phyloP scores from a whole-genome alignment of 257 asterid genomes.

The Salvia miltiorrhiza region DNA sequence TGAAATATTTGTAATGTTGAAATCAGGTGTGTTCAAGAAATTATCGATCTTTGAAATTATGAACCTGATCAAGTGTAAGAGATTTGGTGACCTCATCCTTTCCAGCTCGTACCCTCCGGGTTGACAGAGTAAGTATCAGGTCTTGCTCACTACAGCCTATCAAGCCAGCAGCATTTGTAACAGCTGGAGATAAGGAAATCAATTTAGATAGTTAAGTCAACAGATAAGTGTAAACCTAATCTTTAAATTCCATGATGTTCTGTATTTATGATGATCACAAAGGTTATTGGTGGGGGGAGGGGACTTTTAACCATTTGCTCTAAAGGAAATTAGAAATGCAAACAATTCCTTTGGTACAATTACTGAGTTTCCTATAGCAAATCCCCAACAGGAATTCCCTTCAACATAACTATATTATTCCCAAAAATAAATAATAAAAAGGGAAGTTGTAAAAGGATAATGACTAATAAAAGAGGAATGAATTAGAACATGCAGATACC shows the following conservation, averaged over 20 bases:
- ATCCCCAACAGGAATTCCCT: background rate
- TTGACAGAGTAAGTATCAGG: constrained; percentile 68
- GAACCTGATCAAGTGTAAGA: constrained; percentile 57
- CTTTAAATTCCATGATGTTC: background rate
- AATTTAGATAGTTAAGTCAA: constrained; percentile 17
- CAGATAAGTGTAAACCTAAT: constrained; percentile 1
- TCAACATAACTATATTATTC: background rate
- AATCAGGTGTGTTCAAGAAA: background rate
- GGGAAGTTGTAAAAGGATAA: background rate
- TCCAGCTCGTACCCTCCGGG: constrained; percentile 64
- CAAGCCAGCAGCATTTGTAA: constrained; percentile 69
- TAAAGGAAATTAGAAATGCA: background rate
- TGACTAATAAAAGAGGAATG: constrained; percentile 23
- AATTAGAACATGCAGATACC: constrained; percentile 43
- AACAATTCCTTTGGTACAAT: background rate
- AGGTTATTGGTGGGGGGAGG: background rate
- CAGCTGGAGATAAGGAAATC: constrained; percentile 54
- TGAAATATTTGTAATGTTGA: constrained; percentile 8
- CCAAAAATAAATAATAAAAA: background rate
- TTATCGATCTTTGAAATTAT: background rate
- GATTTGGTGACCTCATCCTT: constrained; percentile 59
- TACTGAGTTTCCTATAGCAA: background rate
- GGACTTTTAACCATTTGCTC: no score
- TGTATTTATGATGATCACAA: background rate
- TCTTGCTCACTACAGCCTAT: constrained; percentile 75